A percentile compares a stretch with the other conserved stretches of the same genome.
phyloP scores from a whole-genome alignment of 306 rosid species.

The Cucumis hystrix region DNA sequence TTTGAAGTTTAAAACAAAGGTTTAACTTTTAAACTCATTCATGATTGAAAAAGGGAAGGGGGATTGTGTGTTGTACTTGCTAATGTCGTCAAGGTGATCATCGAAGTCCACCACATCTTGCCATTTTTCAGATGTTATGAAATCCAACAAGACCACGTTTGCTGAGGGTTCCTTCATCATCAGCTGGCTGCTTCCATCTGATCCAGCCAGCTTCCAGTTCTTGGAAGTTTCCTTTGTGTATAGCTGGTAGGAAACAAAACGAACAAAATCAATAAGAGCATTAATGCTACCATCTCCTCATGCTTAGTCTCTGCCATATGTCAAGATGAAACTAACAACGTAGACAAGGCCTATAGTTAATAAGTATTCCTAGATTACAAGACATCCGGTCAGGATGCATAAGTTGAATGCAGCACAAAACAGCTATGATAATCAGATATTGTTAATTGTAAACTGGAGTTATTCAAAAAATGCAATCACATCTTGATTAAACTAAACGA shows the following conservation, averaged over 20 bases:
- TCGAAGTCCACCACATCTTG: constrained; percentile 69
- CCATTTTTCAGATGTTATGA: constrained; percentile 71
- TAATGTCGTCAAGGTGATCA: constrained; percentile 91
- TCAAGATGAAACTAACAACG: background rate
- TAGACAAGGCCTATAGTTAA: background rate
- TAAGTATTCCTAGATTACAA: background rate
- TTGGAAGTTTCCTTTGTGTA: constrained; percentile 72
- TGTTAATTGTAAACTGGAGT: background rate
- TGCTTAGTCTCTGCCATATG: background rate
- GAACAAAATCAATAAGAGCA: background rate
- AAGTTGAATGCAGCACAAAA: background rate
- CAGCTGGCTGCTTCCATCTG: constrained; percentile 48
- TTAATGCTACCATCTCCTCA: background rate
- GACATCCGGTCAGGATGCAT: background rate
- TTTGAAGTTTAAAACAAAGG: background rate
- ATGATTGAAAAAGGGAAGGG: background rate
- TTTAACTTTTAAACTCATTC: background rate
- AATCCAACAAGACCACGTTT: constrained; percentile 66
- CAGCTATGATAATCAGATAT: background rate
- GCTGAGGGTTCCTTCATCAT: constrained; percentile 70
- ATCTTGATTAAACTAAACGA: background rate
- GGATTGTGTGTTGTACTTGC: constrained; percentile 42
- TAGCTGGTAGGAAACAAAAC: constrained; percentile 23
- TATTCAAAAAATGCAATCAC: background rate
- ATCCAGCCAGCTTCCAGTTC: constrained; percentile 67